Evolutionary conservation across 2,329 filamentous ascomycete genomes (phyloP).

Genomic region (Claviceps fusiformis): DNA sequence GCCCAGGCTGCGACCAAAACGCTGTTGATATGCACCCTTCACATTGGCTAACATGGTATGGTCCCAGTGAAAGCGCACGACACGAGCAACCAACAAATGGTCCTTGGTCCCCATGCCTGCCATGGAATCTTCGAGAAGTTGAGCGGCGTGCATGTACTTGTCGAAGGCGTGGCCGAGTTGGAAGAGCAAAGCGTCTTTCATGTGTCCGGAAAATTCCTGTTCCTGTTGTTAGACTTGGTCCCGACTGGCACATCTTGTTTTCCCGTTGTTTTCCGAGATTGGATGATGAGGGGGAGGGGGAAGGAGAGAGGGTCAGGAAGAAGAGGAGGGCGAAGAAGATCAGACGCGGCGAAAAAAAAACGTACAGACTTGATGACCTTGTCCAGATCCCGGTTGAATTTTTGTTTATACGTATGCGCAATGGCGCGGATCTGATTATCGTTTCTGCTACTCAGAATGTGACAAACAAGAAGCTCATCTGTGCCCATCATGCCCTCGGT

Average conservation of each 20-base stretch:
- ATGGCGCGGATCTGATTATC: conserved; percentile 79
- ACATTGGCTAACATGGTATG: conserved; percentile 59
- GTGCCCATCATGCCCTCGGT: conserved; percentile 62
- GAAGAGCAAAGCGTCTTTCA: conserved; percentile 70
- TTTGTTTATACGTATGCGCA: conserved; percentile 56
- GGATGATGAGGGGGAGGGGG: too few relatives aligned
- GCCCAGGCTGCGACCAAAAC: conserved; percentile 53
- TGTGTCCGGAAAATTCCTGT: conserved; percentile 78
- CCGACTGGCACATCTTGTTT: background rate
- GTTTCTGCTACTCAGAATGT: conserved; percentile 61
- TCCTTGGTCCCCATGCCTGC: conserved; percentile 80
- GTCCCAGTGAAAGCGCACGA: conserved; percentile 78
- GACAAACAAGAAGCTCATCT: conserved; percentile 65
- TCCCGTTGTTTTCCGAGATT: too few relatives aligned
- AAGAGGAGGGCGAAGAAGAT: too few relatives aligned
- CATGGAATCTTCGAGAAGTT: conserved; percentile 77
- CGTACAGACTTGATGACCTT: conserved; percentile 57
- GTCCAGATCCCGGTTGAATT: conserved; percentile 58
- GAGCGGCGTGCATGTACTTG: conserved; percentile 72
- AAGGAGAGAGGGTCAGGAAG: too few relatives aligned
- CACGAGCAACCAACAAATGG: conserved; percentile 58
- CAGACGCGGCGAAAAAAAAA: background rate
- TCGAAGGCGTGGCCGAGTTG: conserved; percentile 69
- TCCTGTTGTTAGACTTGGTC: background rate
- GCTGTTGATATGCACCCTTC: conserved; percentile 61